phyloP scores from a whole-genome alignment of 75 land plant species.

The Pinus tabuliformis region DNA sequence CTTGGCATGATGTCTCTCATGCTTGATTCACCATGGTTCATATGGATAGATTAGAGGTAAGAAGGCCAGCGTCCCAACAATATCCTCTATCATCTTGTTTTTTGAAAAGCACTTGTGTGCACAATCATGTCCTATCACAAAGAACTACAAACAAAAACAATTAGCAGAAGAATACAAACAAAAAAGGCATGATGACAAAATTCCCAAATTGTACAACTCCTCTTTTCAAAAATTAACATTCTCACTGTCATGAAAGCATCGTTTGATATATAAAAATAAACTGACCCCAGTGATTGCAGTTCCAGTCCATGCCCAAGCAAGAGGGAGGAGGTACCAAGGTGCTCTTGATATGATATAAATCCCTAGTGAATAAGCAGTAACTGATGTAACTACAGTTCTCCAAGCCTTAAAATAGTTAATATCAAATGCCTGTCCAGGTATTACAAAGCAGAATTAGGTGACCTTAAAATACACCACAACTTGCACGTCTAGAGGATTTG shows the following conservation, averaged over 20 bases:
- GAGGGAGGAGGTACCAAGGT: constrained; percentile 94
- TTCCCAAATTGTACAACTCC: background rate
- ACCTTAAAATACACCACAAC: background rate
- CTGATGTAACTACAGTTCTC: constrained; percentile 69
- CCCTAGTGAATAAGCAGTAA: constrained; percentile 68
- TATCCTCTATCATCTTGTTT: too few species aligned
- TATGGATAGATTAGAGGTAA: too few species aligned
- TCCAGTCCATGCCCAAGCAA: constrained; percentile 97
- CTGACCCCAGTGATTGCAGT: too few species aligned
- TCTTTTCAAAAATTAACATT: too few species aligned
- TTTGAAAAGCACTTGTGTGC: too few species aligned
- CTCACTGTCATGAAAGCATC: too few species aligned
- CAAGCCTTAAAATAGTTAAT: constrained; percentile 85
- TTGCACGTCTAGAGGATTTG: background rate
- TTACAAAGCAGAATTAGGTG: background rate
- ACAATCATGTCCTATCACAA: too few species aligned
- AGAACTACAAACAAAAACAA: too few species aligned
- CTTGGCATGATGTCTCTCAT: constrained; percentile 94
- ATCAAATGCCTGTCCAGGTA: constrained; percentile 66
- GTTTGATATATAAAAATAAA: background rate
- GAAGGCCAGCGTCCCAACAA: too few species aligned
- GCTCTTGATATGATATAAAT: constrained; percentile 76
- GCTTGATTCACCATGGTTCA: too few species aligned
- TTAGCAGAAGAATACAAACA: background rate
- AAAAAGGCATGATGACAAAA: background rate